These are phyloP conservation scores for Sanguinoderma infundibulare DNA, from an alignment of 1,284 basidiomycete genomes.

Conservation along the genomic window DNA sequence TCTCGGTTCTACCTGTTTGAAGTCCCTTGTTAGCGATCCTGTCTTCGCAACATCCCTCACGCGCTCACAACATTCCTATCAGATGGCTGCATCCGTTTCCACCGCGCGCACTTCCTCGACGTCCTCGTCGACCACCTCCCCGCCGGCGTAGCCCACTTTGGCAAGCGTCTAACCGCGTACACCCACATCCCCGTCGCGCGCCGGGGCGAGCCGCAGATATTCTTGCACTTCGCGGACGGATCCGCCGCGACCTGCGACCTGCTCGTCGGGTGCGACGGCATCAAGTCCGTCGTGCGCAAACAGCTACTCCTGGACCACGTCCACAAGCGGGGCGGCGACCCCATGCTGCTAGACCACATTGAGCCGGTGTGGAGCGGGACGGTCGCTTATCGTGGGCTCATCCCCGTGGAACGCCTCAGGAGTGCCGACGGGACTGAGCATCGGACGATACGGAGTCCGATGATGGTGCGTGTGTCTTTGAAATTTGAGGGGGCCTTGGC, in stretches of 20 bases:
- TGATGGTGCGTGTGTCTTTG: constrained; percentile 32
- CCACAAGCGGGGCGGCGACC: constrained; percentile 5
- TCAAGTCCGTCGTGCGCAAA: constrained; percentile 53
- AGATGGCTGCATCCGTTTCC: constrained; percentile 48
- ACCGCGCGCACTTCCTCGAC: constrained; percentile 53
- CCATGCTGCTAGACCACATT: constrained; percentile 18
- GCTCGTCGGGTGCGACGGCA: constrained; percentile 52
- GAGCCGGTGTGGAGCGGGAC: constrained; percentile 31
- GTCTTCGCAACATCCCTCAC: background rate
- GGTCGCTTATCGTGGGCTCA: constrained; percentile 29
- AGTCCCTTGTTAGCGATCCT: constrained; percentile 41
- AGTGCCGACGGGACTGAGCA: constrained; percentile 22
- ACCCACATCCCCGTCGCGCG: constrained; percentile 9
- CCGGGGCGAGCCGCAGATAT: background rate
- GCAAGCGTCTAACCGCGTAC: constrained; percentile 44
- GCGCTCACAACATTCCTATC: background rate
- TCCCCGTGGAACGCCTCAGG: constrained; percentile 22
- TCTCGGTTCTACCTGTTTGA: constrained; percentile 43
- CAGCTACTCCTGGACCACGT: constrained; percentile 37
- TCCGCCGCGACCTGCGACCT: constrained; percentile 45
- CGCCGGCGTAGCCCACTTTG: constrained; percentile 44
- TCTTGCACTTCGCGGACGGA: constrained; percentile 44
- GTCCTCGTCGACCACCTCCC: constrained; percentile 47
- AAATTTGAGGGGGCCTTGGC: no score
- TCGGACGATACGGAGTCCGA: constrained; percentile 32